Base-by-base conservation (phyloP, 2,329 filamentous ascomycete genomes). In the Coniochaeta sp. region DNA sequence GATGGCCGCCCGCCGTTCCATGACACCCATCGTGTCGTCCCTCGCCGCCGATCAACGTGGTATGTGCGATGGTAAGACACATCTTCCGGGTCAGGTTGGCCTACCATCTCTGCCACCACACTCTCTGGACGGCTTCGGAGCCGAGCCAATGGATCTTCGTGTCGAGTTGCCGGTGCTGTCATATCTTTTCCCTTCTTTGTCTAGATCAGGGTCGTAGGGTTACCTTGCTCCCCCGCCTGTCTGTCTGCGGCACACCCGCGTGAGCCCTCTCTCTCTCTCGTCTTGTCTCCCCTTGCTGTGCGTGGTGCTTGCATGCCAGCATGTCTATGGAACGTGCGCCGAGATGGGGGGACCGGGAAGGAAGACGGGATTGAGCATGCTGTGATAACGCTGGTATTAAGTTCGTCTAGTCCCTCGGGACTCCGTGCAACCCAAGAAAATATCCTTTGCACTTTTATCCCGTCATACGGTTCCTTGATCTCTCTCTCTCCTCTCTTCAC, bases 221-320 rank as follows among this genome's bases (percentile, higher is more conserved):
- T 47, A 22, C 42, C 22, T 47, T 47, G 22, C 47, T 52, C n/a
- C 47, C 24, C 47, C 47, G 24, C 47, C 47, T 28, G 47, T 52
- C 24, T n/a, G 2, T 52, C 47, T 30, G 47, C 47, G 47, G 47
- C 42, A 47, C 19, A 3, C 8, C 42, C 42, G 42, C 26, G 22
- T 52, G 47, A 52, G 47, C 22, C 30, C 10, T 26, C 47, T 30
- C 14, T 26, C 12, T 28, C 47, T 24, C 47, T 30, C n/a, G n/a
- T n/a, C n/a, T n/a, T n/a, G n/a, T n/a, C n/a, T n/a, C n/a, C n/a
- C n/a, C n/a, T n/a, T n/a, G n/a, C n/a, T n/a, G n/a, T n/a, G n/a
- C n/a, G n/a, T n/a, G n/a, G n/a, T 26, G 47, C 17, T 52, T 28
- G 47, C 47, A n/a, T 52, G 10, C 24, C 47, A 61, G 64, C 58